Evolutionary conservation across 805 yeast species (phyloP).

Genomic region (Candida suzukii): DNA sequence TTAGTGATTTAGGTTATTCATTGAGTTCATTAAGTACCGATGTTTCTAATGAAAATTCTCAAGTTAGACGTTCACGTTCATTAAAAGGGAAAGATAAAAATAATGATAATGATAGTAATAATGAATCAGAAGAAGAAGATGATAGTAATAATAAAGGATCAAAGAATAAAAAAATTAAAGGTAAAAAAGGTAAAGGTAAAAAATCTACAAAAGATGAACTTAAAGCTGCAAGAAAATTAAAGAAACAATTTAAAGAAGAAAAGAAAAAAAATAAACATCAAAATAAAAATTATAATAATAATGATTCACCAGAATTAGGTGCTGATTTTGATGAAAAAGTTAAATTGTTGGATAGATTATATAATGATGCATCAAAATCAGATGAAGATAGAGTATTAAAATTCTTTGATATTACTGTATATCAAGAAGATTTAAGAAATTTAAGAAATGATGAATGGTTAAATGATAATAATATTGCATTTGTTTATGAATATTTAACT

Average conservation of each 20-base stretch:
- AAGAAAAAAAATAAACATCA: slow-evolving; percentile 7
- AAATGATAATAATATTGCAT: slow-evolving; percentile 61
- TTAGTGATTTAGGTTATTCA: slow-evolving; percentile 2
- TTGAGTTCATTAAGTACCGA: not conserved
- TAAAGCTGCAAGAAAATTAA: slow-evolving; percentile 17
- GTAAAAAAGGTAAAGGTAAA: not conserved
- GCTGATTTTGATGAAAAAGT: slow-evolving; percentile 10
- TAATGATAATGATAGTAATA: slow-evolving; percentile 1
- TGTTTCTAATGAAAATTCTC: not conserved
- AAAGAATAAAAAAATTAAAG: not conserved
- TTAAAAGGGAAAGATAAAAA: not conserved
- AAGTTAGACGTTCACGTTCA: not conserved
- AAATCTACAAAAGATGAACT: slow-evolving; percentile 9
- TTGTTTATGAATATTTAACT: slow-evolving; percentile 53
- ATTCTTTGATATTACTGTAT: slow-evolving; percentile 50
- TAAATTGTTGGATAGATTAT: slow-evolving; percentile 10
- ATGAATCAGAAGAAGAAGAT: not conserved
- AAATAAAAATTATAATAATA: not conserved
- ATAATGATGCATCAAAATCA: slow-evolving; percentile 8
- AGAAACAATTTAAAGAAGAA: slow-evolving; percentile 11
- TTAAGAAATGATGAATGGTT: slow-evolving; percentile 65
- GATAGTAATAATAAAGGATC: not conserved
- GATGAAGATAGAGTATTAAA: slow-evolving; percentile 32
- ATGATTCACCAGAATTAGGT: slow-evolving; percentile 3
- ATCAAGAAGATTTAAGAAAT: slow-evolving; percentile 50